phyloP scores from a whole-genome alignment of 208 protist species.

The Phytomonas sp. region DNA sequence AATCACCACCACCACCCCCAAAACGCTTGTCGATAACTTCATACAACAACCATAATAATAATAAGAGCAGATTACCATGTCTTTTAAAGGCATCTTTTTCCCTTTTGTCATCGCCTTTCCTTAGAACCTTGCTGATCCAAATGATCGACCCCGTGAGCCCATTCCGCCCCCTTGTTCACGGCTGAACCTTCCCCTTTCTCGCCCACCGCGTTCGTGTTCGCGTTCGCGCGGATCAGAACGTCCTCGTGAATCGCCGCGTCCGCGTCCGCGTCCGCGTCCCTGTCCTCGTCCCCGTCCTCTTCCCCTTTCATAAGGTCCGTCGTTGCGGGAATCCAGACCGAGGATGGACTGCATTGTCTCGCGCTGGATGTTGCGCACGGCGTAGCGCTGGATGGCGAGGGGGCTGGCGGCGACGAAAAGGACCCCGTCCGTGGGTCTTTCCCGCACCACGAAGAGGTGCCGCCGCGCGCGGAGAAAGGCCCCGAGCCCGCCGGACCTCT shows the following conservation, averaged over 20 bases:
- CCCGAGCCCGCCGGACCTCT: conserved; percentile 59
- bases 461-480: conserved; percentile 59
- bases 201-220: too few relatives aligned
- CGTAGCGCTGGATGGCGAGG: conserved; percentile 46
- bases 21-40: too few relatives aligned
- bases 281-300: background rate
- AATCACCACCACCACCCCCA: too few relatives aligned
- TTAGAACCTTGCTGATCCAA: too few relatives aligned
- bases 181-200: too few relatives aligned
- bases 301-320: background rate
- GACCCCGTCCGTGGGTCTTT: conserved; percentile 31
- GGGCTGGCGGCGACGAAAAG: conserved; percentile 62
- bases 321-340: conserved; percentile 23
- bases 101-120: too few relatives aligned
- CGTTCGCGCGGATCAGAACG: background rate
- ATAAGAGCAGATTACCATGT: too few relatives aligned
- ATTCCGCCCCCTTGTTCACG: too few relatives aligned
- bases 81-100: too few relatives aligned
- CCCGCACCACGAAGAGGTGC: conserved; percentile 68
- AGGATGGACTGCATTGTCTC: conserved; percentile 71
- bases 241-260: background rate
- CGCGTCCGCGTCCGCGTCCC: background rate
- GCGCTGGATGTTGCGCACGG: conserved; percentile 37
- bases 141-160: too few relatives aligned
- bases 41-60: too few relatives aligned